phyloP scores from a whole-genome alignment of 306 rosid genomes.

The Rubus idaeus region DNA sequence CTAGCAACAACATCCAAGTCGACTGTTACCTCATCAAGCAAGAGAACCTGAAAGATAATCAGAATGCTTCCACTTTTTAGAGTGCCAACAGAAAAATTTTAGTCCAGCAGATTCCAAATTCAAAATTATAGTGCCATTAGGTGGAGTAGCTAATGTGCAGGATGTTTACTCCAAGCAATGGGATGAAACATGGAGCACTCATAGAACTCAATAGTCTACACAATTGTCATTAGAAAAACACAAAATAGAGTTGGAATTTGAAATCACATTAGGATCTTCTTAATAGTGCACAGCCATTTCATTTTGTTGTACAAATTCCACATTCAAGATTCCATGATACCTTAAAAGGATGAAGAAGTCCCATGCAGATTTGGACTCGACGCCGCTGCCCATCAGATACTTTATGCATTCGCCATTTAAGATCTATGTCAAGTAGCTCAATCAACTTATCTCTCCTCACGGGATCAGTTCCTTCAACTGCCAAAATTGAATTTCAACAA shows the following conservation, averaged over 20 bases:
- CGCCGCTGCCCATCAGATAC: constrained; percentile 98
- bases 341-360: constrained; percentile 95
- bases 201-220: constrained; percentile 1
- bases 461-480: constrained; percentile 91
- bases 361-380: constrained; percentile 96
- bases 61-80: constrained; percentile 3
- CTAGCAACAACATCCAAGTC: constrained; percentile 95
- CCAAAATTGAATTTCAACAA: constrained; percentile 27
- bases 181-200: neutral
- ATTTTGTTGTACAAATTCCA: neutral
- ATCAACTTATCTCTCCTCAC: constrained; percentile 80
- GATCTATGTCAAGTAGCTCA: constrained; percentile 86
- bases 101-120: neutral
- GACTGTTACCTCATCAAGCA: constrained; percentile 93
- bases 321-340: constrained; percentile 29
- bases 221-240: neutral
- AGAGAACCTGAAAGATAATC: constrained; percentile 63
- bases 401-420: constrained; percentile 96
- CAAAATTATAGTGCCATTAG: too few relatives aligned
- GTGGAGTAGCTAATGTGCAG: neutral
- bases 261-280: neutral
- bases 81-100: neutral
- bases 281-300: neutral
- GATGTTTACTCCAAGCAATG: neutral
- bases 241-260: neutral